Evolutionary conservation across 164 flowering plant genomes (phyloP).

Genomic region (Warburgia ugandensis): DNA sequence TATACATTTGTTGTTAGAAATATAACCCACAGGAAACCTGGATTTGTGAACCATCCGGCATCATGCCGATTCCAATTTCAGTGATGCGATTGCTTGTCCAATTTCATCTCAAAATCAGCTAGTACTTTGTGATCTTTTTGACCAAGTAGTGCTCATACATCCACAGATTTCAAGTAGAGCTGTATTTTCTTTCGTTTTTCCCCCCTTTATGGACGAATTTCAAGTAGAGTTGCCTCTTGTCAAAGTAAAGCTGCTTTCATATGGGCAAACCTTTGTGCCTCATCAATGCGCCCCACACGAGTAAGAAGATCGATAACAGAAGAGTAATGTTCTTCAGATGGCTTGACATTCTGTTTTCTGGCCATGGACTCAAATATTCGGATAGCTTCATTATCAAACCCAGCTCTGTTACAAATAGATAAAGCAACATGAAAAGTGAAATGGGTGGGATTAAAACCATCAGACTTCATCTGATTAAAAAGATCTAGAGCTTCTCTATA

Average conservation of each 20-base stretch:
- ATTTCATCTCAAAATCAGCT: too few relatives aligned
- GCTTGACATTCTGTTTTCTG: slow-evolving; percentile 31
- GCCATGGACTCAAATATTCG: slow-evolving; percentile 45
- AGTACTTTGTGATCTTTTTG: too few relatives aligned
- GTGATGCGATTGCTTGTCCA: too few relatives aligned
- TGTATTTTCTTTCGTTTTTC: too few relatives aligned
- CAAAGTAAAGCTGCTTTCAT: slow-evolving; percentile 32
- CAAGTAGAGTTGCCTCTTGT: too few relatives aligned
- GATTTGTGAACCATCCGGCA: too few relatives aligned
- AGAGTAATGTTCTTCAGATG: slow-evolving; percentile 52
- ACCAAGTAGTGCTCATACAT: too few relatives aligned
- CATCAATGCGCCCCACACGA: slow-evolving; percentile 31
- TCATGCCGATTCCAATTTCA: too few relatives aligned
- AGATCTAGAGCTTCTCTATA: slow-evolving; percentile 48
- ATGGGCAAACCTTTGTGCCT: slow-evolving; percentile 36
- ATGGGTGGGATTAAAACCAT: slow-evolving; percentile 49
- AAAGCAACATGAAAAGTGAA: slow-evolving; percentile 52
- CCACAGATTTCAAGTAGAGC: too few relatives aligned
- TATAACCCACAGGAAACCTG: too few relatives aligned
- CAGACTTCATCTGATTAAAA: slow-evolving; percentile 36
- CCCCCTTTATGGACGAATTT: too few relatives aligned
- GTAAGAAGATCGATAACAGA: slow-evolving; percentile 41
- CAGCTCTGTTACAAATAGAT: slow-evolving; percentile 51
- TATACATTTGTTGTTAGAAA: too few relatives aligned
- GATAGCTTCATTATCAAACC: slow-evolving; percentile 53